phyloP scores from a whole-genome alignment of 225 moss, liverwort and hornwort genomes.

The Lunularia cruciata region DNA sequence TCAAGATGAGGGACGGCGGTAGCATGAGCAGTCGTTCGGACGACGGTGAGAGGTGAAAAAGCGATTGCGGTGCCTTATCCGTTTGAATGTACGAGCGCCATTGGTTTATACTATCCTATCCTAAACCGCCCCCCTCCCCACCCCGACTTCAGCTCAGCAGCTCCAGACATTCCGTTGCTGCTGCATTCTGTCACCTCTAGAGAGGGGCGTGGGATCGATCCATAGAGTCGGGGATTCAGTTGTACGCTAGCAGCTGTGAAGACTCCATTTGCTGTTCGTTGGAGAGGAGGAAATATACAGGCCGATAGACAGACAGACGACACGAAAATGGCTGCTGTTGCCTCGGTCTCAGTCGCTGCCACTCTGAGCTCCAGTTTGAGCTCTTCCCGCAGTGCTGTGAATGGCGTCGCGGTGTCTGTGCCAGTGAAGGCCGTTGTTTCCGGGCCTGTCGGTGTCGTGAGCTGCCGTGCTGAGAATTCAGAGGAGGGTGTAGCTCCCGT shows the following conservation, averaged over 20 bases:
- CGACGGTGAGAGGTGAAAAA: no score
- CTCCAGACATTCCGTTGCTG: neutral
- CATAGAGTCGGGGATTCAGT: no score
- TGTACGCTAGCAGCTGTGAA: neutral
- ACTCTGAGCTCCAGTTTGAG: neutral
- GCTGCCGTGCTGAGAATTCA: constrained; percentile 13
- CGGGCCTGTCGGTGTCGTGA: constrained; percentile 3
- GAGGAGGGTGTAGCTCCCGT: constrained; percentile 27
- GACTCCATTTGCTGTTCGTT: neutral
- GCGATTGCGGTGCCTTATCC: constrained; percentile 24
- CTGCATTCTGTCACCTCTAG: neutral
- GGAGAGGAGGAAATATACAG: no score
- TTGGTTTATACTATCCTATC: constrained; percentile 16
- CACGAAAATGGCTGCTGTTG: constrained; percentile 11
- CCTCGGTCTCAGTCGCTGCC: constrained; percentile 7
- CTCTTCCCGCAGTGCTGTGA: constrained; percentile 13
- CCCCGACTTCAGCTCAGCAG: neutral
- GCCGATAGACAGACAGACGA: no score
- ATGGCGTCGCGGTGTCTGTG: constrained; percentile 8
- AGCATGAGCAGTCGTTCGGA: no score
- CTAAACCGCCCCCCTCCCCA: neutral
- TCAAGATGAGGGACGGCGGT: no score
- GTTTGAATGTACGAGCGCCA: neutral
- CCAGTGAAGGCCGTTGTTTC: neutral
- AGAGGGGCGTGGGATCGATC: no score